These are phyloP conservation scores for Stemphylium vesicarium DNA, from an alignment of 2,329 filamentous ascomycete genomes.

Conservation along the genomic window DNA sequence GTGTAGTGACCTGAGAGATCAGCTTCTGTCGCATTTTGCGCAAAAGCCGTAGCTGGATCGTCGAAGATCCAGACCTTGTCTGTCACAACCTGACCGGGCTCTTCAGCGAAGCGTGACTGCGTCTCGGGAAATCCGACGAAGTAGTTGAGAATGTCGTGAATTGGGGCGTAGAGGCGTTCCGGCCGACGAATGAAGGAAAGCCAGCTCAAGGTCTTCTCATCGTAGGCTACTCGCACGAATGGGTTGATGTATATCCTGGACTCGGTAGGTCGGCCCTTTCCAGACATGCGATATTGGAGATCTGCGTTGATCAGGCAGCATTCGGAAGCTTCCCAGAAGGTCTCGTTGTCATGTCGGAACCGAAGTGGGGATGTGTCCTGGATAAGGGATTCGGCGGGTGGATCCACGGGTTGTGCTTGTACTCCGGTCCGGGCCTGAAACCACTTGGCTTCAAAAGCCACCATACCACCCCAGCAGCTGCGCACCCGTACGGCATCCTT, in stretches of 20 bases:
- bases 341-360: constrained; percentile 52
- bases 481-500: constrained; percentile 71
- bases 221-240: constrained; percentile 74
- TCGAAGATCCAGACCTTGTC: constrained; percentile 61
- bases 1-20: constrained; percentile 38
- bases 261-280: constrained; percentile 49
- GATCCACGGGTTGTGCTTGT: constrained; percentile 27
- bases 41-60: constrained; percentile 33
- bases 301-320: constrained; percentile 58
- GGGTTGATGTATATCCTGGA: constrained; percentile 76
- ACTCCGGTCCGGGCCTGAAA: constrained; percentile 55
- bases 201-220: constrained; percentile 62
- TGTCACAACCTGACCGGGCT: constrained; percentile 61
- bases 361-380: constrained; percentile 48
- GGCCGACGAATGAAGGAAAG: constrained; percentile 67
- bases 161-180: constrained; percentile 67
- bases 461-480: constrained; percentile 81
- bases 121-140: constrained; percentile 63
- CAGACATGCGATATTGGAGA: constrained; percentile 48
- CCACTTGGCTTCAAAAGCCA: constrained; percentile 67
- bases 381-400: constrained; percentile 13
- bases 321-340: constrained; percentile 56
- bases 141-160: constrained; percentile 65
- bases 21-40: constrained; percentile 30
- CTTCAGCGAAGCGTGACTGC: constrained; percentile 67